Evolutionary conservation across 2,329 filamentous ascomycete species (phyloP).

Genomic region (Pseudocercospora macadamiae): DNA sequence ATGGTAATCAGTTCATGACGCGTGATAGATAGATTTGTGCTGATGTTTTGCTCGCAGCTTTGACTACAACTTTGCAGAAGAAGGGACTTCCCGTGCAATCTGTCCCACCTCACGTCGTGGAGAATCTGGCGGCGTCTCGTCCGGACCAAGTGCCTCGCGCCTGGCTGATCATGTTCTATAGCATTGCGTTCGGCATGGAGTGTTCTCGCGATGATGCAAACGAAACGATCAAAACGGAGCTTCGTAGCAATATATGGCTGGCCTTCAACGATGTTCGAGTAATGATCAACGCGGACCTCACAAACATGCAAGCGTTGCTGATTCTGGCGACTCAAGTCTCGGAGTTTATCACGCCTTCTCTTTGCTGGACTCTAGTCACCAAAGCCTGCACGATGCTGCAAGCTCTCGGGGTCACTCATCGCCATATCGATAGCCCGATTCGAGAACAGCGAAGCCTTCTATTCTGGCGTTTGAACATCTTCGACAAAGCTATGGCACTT

Average conservation of each 20-base stretch:
- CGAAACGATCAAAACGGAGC: constrained; percentile 16
- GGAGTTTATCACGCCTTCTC: constrained; percentile 30
- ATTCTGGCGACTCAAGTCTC: constrained; percentile 28
- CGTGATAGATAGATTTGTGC: not conserved
- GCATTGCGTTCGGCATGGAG: constrained; percentile 23
- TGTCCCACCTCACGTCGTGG: constrained; percentile 14
- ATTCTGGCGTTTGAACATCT: constrained; percentile 31
- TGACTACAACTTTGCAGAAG: not conserved
- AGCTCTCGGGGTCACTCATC: constrained; percentile 25
- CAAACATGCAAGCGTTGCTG: constrained; percentile 29
- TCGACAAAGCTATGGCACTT: constrained; percentile 29
- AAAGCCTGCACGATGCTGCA: constrained; percentile 32
- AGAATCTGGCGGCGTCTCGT: constrained; percentile 13
- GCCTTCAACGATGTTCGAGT: constrained; percentile 32
- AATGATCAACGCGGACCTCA: constrained; percentile 27
- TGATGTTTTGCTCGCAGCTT: not conserved
- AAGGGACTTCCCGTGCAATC: constrained; percentile 12
- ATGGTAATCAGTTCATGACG: not conserved
- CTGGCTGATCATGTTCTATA: constrained; percentile 34
- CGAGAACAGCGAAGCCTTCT: constrained; percentile 24
- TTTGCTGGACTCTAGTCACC: constrained; percentile 30
- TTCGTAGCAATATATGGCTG: constrained; percentile 31
- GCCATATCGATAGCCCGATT: constrained; percentile 20
- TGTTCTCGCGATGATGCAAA: constrained; percentile 15
- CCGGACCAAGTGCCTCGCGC: constrained; percentile 23